Percentiles rank a stretch among this genome's conserved stretches.
These are phyloP conservation scores for Mortierella sp. DNA, from an alignment of 371 early-diverging fungal species.

Conservation along the genomic window DNA sequence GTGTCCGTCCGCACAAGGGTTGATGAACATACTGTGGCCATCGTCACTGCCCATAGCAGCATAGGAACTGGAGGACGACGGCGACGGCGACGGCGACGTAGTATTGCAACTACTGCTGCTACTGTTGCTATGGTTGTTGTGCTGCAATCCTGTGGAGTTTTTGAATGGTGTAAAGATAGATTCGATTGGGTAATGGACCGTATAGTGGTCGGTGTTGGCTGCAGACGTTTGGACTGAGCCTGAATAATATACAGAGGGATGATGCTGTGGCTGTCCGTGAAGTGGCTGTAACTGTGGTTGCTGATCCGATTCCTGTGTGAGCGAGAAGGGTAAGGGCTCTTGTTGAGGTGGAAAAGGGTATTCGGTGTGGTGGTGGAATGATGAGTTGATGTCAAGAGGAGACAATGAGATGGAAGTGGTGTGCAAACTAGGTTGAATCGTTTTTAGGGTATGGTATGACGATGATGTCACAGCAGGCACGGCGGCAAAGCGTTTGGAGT, in stretches of 20 bases:
- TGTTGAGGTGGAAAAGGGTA: neutral
- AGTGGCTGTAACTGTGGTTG: constrained; percentile 1
- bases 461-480: neutral
- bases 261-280: neutral
- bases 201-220: constrained; percentile 1
- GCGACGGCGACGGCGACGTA: constrained; percentile 9
- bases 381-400: constrained; percentile 1
- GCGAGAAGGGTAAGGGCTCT: too few species aligned
- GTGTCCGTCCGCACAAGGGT: constrained; percentile 17
- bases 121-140: neutral
- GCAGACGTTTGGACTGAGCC: too few species aligned
- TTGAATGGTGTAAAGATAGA: too few species aligned
- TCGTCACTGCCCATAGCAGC: constrained; percentile 32
- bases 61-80: constrained; percentile 13
- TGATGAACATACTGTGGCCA: constrained; percentile 13
- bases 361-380: neutral
- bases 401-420: constrained; percentile 9
- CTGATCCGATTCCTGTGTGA: neutral
- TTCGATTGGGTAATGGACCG: too few species aligned
- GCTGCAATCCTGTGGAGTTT: too few species aligned
- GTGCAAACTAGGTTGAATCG: neutral
- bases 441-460: neutral
- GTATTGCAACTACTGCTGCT: neutral
- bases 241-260: neutral
- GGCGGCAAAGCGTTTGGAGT: neutral